phyloP scores from a whole-genome alignment of 164 flowering plant genomes.

The Houttuynia cordata region DNA sequence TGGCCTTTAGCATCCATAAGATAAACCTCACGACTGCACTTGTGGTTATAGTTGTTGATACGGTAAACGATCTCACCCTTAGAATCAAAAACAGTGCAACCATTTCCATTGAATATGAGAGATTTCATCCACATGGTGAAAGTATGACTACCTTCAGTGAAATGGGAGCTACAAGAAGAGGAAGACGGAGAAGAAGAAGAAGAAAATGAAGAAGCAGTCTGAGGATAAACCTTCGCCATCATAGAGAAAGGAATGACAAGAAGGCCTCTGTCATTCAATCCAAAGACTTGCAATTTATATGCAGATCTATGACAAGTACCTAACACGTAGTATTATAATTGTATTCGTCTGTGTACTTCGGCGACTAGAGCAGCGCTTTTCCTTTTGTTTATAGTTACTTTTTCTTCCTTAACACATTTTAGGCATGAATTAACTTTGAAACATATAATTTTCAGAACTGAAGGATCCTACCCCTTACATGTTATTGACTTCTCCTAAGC shows the following conservation, averaged over 20 bases:
- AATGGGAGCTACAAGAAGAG: slow-evolving; percentile 2
- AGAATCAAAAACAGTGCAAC: slow-evolving; percentile 27
- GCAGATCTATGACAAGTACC: not conserved
- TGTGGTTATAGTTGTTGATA: slow-evolving; percentile 23
- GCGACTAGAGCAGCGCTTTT: no score
- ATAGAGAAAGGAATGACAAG: not conserved
- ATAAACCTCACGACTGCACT: slow-evolving; percentile 14
- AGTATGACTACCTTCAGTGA: slow-evolving; percentile 7
- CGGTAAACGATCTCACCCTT: slow-evolving; percentile 28
- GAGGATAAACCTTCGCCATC: slow-evolving; percentile 18
- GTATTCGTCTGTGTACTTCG: no score
- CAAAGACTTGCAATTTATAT: not conserved
- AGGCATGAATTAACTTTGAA: no score
- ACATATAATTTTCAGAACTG: no score
- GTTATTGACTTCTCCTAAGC: no score
- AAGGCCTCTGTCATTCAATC: not conserved
- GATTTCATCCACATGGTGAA: slow-evolving; percentile 45
- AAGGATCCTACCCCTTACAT: no score
- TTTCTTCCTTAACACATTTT: no score
- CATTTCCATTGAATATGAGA: slow-evolving; percentile 22
- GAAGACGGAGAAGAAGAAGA: slow-evolving; percentile 4
- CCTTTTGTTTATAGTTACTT: no score
- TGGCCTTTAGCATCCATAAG: slow-evolving; percentile 32
- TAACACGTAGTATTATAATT: no score
- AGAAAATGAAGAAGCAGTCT: not conserved